Percentiles rank a stretch among this genome's conserved stretches.
These are phyloP conservation scores for Ormosia emarginata DNA, from an alignment of 306 rosid genomes.

Conservation along the genomic window DNA sequence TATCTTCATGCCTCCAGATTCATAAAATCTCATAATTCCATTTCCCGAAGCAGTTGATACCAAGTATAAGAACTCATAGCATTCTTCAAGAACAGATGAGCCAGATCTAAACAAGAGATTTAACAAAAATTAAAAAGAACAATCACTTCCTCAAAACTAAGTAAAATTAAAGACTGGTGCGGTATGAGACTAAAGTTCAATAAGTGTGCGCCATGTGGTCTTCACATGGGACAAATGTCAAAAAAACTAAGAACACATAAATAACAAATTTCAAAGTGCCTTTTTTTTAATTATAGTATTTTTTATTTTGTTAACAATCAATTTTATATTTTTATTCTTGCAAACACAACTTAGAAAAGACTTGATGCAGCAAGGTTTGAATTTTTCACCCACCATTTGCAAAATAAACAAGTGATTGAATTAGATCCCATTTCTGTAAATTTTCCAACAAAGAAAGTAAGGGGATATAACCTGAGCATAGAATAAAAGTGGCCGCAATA, in stretches of 20 bases:
- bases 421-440: background rate
- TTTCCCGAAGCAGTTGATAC: slow-evolving; percentile 63
- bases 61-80: slow-evolving; percentile 80
- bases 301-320: background rate
- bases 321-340: background rate
- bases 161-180: background rate
- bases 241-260: background rate
- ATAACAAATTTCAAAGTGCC: background rate
- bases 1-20: slow-evolving; percentile 57
- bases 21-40: slow-evolving; percentile 51
- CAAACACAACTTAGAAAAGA: background rate
- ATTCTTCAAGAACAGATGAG: slow-evolving; percentile 60
- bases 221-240: background rate
- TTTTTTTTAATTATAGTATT: too few species aligned
- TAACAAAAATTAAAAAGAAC: background rate
- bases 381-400: background rate
- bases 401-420: background rate
- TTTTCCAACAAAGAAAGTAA: background rate
- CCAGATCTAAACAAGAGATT: slow-evolving; percentile 52
- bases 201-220: background rate
- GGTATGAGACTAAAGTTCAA: background rate
- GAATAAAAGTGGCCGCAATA: background rate
- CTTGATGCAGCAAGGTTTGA: background rate
- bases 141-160: background rate
- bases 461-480: background rate